A percentile compares a stretch with the other conserved stretches of the same genome.
Conservation (phyloP, 2,329 filamentous ascomycete genomes). For the Aspergillus fumigatiaffinis region DNA sequence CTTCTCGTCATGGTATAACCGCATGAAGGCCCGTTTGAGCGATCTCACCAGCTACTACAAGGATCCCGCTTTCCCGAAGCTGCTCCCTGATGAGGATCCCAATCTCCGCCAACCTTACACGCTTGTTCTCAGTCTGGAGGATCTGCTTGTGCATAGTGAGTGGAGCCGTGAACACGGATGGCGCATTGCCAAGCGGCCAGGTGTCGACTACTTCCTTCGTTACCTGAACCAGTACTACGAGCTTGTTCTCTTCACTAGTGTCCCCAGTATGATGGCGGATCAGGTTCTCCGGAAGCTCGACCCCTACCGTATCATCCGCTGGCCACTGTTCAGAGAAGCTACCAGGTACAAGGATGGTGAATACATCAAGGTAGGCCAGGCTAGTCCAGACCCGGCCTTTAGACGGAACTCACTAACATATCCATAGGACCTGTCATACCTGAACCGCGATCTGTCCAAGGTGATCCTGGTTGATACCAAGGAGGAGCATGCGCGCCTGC, state of each 20-base stretch:
- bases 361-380: constrained; percentile 75
- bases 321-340: constrained; percentile 93
- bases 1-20: constrained; percentile 70
- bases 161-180: constrained; percentile 94
- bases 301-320: constrained; percentile 91
- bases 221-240: constrained; percentile 99
- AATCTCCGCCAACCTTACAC: constrained; percentile 84
- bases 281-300: constrained; percentile 90
- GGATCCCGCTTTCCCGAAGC: constrained; percentile 89
- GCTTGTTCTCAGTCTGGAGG: constrained; percentile 85
- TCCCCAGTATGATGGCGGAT: constrained; percentile 79
- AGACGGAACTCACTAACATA: constrained; percentile 9
- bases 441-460: constrained; percentile 93
- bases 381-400: background rate
- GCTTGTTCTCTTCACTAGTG: constrained; percentile 88
- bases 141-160: constrained; percentile 89
- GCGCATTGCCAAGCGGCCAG: constrained; percentile 90
- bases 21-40: constrained; percentile 68
- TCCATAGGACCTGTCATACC: constrained; percentile 82
- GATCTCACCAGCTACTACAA: constrained; percentile 88
- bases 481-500: constrained; percentile 72
- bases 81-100: constrained; percentile 71
- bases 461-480: constrained; percentile 93
- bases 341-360: constrained; percentile 95
- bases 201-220: constrained; percentile 93